phyloP scores from a whole-genome alignment of 306 rosid genomes.

The Medicago arabica region DNA sequence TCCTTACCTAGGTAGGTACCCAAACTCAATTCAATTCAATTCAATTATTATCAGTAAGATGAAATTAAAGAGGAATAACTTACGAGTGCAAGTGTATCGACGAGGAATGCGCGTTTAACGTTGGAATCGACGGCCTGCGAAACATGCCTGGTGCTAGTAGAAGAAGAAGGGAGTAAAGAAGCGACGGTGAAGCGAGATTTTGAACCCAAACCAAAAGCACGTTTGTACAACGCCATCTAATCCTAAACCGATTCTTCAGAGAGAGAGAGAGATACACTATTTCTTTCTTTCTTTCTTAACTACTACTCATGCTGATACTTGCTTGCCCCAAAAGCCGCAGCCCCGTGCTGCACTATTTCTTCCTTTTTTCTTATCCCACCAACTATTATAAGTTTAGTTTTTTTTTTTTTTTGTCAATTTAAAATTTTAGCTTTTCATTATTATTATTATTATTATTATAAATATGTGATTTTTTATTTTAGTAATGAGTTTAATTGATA shows the following conservation, averaged over 20 bases:
- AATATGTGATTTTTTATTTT: too few relatives aligned
- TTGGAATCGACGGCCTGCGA: conserved; percentile 52
- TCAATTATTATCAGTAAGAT: too few relatives aligned
- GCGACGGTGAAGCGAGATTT: conserved; percentile 13
- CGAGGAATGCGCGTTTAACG: conserved; percentile 62
- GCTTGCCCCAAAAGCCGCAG: neutral
- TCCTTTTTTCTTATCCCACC: too few relatives aligned
- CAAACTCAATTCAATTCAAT: neutral
- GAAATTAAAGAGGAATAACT: too few relatives aligned
- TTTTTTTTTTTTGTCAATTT: too few relatives aligned
- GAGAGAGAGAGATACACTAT: too few relatives aligned
- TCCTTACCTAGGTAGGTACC: conserved; percentile 47
- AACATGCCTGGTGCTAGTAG: conserved; percentile 31
- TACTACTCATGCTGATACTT: neutral
- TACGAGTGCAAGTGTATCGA: conserved; percentile 67
- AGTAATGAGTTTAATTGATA: too few relatives aligned
- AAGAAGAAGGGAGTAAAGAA: neutral
- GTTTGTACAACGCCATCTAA: conserved; percentile 50
- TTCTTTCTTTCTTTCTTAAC: too few relatives aligned
- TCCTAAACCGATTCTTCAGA: too few relatives aligned
- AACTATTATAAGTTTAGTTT: too few relatives aligned
- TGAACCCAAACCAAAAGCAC: conserved; percentile 26
- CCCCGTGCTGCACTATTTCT: neutral
- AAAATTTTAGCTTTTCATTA: too few relatives aligned
- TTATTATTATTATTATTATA: too few relatives aligned